phyloP scores from a whole-genome alignment of 768 basidiomycete genomes.

The Lactarius quietus region DNA sequence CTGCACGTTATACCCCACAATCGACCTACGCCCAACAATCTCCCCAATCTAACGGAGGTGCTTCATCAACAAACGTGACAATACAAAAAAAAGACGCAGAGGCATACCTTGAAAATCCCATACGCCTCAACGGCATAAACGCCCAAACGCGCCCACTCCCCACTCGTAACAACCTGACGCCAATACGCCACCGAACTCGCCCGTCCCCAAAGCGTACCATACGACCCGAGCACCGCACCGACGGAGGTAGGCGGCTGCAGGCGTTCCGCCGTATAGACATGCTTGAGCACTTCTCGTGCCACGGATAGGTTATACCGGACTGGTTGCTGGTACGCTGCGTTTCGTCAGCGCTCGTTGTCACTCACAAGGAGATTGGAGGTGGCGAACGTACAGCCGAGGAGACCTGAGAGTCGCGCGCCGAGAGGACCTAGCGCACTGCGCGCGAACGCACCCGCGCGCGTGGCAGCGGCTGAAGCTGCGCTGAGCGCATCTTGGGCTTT shows the following conservation, averaged over 20 bases:
- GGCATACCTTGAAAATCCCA: conserved; percentile 79
- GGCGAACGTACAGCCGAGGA: conserved; percentile 59
- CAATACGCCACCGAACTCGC: conserved; percentile 57
- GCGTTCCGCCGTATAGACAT: conserved; percentile 50
- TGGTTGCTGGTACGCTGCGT: conserved; percentile 69
- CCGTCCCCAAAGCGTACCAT: conserved; percentile 61
- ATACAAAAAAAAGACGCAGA: conserved; percentile 11
- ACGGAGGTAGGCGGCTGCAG: conserved; percentile 64
- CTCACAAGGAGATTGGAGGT: too few relatives aligned
- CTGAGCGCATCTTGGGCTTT: conserved; percentile 67
- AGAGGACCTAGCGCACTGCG: conserved; percentile 47
- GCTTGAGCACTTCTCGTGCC: conserved; percentile 61
- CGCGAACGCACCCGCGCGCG: conserved; percentile 48
- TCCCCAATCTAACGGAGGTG: conserved; percentile 71
- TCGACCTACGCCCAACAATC: conserved; percentile 74
- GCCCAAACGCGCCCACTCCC: conserved; percentile 64
- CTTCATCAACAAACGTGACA: background rate
- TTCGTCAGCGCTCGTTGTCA: too few relatives aligned
- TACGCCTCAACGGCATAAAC: conserved; percentile 85
- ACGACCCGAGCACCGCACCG: conserved; percentile 51
- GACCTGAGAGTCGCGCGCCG: conserved; percentile 50
- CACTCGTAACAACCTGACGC: conserved; percentile 54
- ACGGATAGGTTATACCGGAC: conserved; percentile 77
- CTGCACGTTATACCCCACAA: conserved; percentile 72
- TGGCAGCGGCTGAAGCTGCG: conserved; percentile 53